Percentiles rank a stretch among this genome's conserved stretches.
These are phyloP conservation scores for Flaveria linearis DNA, from an alignment of 129 eudicot genomes.

Conservation along the genomic window DNA sequence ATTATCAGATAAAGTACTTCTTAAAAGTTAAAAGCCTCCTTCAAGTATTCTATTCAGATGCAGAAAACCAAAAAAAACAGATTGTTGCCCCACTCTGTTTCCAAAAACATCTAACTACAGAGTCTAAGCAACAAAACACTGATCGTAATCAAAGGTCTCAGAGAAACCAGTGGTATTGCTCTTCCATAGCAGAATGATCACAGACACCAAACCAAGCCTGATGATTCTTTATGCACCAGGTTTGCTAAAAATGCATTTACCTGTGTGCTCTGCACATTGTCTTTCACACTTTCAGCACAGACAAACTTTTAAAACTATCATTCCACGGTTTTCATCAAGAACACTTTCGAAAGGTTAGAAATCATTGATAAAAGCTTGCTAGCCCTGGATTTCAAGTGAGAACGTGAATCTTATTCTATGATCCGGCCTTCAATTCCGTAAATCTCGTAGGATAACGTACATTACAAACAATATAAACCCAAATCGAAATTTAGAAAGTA, in stretches of 20 bases:
- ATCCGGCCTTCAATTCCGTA: slow-evolving; percentile 10
- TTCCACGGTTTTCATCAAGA: too few relatives aligned
- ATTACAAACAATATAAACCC: slow-evolving; percentile 13
- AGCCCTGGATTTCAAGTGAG: neutral
- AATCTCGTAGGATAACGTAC: slow-evolving; percentile 17
- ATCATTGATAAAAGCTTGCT: too few relatives aligned
- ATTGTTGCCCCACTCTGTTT: neutral
- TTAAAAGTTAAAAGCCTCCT: slow-evolving; percentile 7
- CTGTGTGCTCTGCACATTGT: neutral
- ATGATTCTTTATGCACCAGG: neutral
- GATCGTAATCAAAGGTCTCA: slow-evolving; percentile 7
- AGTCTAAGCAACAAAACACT: slow-evolving; percentile 1
- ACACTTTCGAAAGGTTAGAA: too few relatives aligned
- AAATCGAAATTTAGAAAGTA: slow-evolving; percentile 9
- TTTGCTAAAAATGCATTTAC: neutral
- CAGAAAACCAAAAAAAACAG: slow-evolving; percentile 9
- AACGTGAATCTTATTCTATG: neutral
- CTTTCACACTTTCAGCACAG: neutral
- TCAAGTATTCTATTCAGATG: neutral
- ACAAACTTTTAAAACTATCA: neutral
- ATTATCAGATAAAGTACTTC: slow-evolving; percentile 16
- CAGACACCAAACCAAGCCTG: neutral
- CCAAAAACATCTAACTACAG: slow-evolving; percentile 6
- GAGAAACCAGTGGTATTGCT: neutral
- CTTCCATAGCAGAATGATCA: slow-evolving; percentile 8